These are phyloP conservation scores for Clarireedia paspali DNA, from an alignment of 2,329 filamentous ascomycete species.

Conservation along the genomic window DNA sequence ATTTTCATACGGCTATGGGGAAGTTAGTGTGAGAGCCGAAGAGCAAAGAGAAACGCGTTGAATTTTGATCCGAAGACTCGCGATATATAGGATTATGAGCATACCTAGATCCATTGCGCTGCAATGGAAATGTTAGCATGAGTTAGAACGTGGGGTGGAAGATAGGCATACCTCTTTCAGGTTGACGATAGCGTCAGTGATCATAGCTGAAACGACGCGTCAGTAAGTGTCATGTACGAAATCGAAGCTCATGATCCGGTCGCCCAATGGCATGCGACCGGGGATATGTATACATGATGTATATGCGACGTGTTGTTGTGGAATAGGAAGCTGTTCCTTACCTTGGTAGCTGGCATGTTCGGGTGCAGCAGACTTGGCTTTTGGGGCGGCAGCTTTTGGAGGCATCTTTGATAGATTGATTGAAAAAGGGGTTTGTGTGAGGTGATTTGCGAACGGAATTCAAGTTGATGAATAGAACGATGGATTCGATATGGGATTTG, in stretches of 20 bases:
- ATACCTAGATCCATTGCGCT: conserved; percentile 31
- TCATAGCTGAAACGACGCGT: conserved; percentile 27
- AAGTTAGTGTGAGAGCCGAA: conserved; percentile 14
- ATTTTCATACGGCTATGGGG: conserved; percentile 51
- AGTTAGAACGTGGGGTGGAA: background rate
- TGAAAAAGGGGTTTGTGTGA: background rate
- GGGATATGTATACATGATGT: conserved; percentile 29
- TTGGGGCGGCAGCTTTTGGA: conserved; percentile 54
- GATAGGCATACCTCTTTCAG: conserved; percentile 27
- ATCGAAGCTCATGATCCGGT: conserved; percentile 30
- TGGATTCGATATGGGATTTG: background rate
- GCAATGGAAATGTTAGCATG: conserved; percentile 12
- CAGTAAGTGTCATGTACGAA: conserved; percentile 13
- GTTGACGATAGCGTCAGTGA: conserved; percentile 28
- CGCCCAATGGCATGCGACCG: conserved; percentile 49
- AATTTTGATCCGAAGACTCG: conserved; percentile 5
- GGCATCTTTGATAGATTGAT: conserved; percentile 43
- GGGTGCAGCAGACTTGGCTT: conserved; percentile 48
- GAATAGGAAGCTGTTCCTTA: conserved; percentile 41
- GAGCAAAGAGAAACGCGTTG: conserved; percentile 21
- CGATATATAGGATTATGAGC: conserved; percentile 1
- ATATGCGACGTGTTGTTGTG: conserved; percentile 39
- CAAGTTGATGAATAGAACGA: background rate
- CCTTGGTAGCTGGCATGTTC: conserved; percentile 59
- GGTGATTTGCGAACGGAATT: conserved; percentile 4